A percentile compares a stretch with the other conserved stretches of the same genome.
These are phyloP conservation scores for Strobilomyces dryophilus DNA, from an alignment of 768 basidiomycete species.

Conservation along the genomic window DNA sequence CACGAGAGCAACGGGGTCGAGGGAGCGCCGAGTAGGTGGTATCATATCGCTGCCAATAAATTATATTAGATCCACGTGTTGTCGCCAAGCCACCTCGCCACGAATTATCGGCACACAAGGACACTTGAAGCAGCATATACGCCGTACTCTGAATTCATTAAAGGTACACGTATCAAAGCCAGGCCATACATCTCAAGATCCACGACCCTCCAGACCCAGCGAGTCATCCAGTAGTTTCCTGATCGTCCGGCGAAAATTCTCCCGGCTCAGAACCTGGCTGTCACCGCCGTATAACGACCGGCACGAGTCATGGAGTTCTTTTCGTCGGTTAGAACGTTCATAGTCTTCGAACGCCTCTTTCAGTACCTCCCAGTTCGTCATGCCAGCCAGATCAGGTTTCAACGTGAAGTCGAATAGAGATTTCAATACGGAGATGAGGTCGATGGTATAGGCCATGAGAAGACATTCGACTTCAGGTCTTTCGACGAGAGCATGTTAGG, in stretches of 20 bases:
- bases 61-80: too few species aligned
- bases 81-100: too few species aligned
- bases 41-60: not conserved
- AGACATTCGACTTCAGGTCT: not conserved
- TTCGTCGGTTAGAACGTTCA: not conserved
- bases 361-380: constrained; percentile 2
- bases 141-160: too few species aligned
- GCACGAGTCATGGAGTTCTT: not conserved
- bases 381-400: constrained; percentile 5
- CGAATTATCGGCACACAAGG: too few species aligned
- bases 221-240: not conserved
- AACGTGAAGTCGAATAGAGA: constrained; percentile 3
- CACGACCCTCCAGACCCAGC: not conserved
- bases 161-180: too few species aligned
- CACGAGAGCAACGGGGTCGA: not conserved
- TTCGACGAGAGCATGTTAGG: not conserved
- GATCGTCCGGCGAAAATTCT: not conserved
- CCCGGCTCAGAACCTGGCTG: not conserved
- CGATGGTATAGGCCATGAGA: constrained; percentile 3
- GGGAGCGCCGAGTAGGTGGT: too few species aligned
- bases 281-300: not conserved
- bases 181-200: not conserved
- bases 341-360: constrained; percentile 5
- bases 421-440: constrained; percentile 1
- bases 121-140: too few species aligned